Evolutionary conservation across 1,139 yeast genomes (phyloP).

Genomic region (Pichia sp.): DNA sequence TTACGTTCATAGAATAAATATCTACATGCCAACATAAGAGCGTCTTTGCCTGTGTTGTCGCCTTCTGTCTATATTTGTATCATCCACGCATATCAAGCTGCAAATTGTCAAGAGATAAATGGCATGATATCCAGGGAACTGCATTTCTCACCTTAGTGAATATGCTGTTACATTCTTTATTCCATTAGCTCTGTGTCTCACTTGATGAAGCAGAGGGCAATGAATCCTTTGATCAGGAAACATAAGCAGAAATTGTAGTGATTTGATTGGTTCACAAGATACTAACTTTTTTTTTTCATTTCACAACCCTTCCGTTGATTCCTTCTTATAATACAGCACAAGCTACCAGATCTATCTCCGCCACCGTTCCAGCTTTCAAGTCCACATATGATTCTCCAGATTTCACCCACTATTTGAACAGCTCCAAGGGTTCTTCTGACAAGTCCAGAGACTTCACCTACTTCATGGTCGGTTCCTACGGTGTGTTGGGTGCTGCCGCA

Average conservation of each 20-base stretch:
- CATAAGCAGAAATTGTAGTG: slow-evolving; percentile 6
- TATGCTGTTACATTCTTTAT: neutral
- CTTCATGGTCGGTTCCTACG: slow-evolving; percentile 97
- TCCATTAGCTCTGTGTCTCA: neutral
- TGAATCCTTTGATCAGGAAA: neutral
- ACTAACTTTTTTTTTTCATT: slow-evolving; percentile 3
- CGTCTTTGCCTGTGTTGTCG: neutral
- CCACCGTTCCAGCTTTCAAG: slow-evolving; percentile 50
- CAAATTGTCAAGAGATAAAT: neutral
- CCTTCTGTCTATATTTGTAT: neutral
- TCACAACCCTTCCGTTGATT: neutral
- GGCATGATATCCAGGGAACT: neutral
- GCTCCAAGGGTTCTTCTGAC: slow-evolving; percentile 60
- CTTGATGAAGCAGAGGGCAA: neutral
- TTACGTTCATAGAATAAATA: too few relatives aligned
- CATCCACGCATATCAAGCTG: neutral
- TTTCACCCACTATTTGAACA: slow-evolving; percentile 76
- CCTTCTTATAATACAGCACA: slow-evolving; percentile 30
- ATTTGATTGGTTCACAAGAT: slow-evolving; percentile 1
- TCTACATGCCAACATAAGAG: too few relatives aligned
- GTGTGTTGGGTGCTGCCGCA: slow-evolving; percentile 90
- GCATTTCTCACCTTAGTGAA: neutral
- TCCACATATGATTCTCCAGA: slow-evolving; percentile 92
- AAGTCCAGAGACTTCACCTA: slow-evolving; percentile 83
- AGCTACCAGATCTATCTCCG: slow-evolving; percentile 40